These are phyloP conservation scores for Chlamydomonas schloesseri DNA, from an alignment of 139 green algal genomes.

Conservation along the genomic window DNA sequence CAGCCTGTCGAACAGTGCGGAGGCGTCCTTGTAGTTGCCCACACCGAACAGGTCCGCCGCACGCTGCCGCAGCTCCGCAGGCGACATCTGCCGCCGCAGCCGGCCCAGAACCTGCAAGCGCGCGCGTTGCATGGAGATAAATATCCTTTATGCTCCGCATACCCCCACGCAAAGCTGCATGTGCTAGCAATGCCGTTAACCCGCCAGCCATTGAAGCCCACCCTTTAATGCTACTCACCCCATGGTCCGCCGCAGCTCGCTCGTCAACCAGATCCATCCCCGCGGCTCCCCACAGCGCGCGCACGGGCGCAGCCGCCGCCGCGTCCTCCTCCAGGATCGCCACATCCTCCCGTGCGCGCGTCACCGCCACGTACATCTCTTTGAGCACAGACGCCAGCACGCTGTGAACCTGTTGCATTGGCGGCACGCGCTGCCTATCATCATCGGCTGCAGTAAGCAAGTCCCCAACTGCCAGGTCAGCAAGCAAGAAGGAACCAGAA, in stretches of 20 bases:
- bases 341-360: conserved; percentile 27
- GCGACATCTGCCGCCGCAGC: conserved; percentile 13
- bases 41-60: neutral
- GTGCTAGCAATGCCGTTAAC: too few species aligned
- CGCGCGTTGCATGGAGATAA: too few species aligned
- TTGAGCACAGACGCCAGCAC: conserved; percentile 40
- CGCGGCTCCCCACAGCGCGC: conserved; percentile 1
- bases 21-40: neutral
- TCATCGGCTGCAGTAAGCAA: too few species aligned
- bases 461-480: too few species aligned
- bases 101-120: neutral
- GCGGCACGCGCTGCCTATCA: too few species aligned
- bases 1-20: neutral
- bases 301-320: neutral
- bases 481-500: too few species aligned
- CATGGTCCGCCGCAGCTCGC: neutral
- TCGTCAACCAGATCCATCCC: conserved; percentile 2
- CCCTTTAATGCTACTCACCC: too few species aligned
- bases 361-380: conserved; percentile 48
- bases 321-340: conserved; percentile 22
- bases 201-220: too few species aligned
- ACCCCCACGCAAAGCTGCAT: too few species aligned
- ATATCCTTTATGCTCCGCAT: too few species aligned
- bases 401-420: conserved; percentile 27
- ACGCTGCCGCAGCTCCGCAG: neutral